Percentiles rank a stretch among this genome's conserved stretches.
These are phyloP conservation scores for Phialemoniopsis sp. DNA, from an alignment of 2,329 filamentous ascomycete species.

Conservation along the genomic window DNA sequence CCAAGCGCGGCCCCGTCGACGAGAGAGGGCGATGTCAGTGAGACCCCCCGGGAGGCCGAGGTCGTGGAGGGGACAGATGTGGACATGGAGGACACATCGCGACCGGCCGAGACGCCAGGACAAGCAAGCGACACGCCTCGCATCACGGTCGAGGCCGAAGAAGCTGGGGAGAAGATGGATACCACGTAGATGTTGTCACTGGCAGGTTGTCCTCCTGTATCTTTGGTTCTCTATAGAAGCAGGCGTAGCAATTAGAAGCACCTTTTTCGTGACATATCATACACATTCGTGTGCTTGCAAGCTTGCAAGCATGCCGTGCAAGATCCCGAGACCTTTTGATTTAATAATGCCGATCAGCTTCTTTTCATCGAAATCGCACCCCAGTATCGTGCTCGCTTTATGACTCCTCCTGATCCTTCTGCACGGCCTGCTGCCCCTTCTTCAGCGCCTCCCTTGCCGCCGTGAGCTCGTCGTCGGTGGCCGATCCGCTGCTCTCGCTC, in stretches of 20 bases:
- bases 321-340: too few species aligned
- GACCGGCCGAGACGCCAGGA: conserved; percentile 21
- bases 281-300: too few species aligned
- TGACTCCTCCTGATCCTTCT: conserved; percentile 12
- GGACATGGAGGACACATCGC: conserved; percentile 51
- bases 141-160: conserved; percentile 45
- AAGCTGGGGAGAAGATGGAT: conserved; percentile 62
- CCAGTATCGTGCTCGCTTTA: too few species aligned
- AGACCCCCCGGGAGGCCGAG: conserved; percentile 21
- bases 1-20: conserved; percentile 24
- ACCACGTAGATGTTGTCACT: conserved; percentile 30
- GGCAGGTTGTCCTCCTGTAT: too few species aligned
- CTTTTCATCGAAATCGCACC: too few species aligned
- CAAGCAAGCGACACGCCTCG: conserved; percentile 37
- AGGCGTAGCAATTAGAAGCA: too few species aligned
- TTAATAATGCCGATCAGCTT: too few species aligned
- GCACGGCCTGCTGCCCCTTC: conserved; percentile 38
- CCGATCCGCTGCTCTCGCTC: conserved; percentile 40
- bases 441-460: conserved; percentile 51
- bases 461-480: conserved; percentile 43
- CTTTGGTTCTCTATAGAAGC: too few species aligned
- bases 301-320: too few species aligned
- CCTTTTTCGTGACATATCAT: too few species aligned
- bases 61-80: conserved; percentile 49
- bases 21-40: conserved; percentile 11